Evolutionary conservation across 129 eudicot genomes (phyloP), one percentile per base, ranked within the genome.

Genomic region (Pittosporum tobira): DNA sequence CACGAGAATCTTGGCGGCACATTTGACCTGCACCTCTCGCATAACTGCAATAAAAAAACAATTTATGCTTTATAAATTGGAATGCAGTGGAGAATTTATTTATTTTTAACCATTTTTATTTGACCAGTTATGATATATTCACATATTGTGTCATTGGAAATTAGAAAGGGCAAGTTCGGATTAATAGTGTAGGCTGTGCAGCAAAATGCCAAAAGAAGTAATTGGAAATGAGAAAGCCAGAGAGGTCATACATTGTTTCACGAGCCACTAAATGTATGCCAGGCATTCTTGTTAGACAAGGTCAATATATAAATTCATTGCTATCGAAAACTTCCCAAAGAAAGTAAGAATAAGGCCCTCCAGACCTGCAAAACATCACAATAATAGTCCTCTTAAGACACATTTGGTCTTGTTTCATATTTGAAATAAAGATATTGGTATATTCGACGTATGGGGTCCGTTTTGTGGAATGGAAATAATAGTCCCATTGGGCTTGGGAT

Each of bases 241-340:
- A 57, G 67, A 74, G 31, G 59, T 61, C 88, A 23, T 83, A 90
- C 95, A 81, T 69, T 73, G 84, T 77, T 72, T 86, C 94, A 57
- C 88, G 88, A 76, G 88, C 62, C 64, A 79, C 87, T 38, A 82
- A 77, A 71, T 94, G 94, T 82, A 82, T 80, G 82, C 95, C 97
- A 22, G 95, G 95, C 97, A 90, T 90, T 75, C 79, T 82, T 73
- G 51, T 78, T 71, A 71, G 26, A 64, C 65, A 63, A 63, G 61
- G 51, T 61, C 64, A 34, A 64, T 45, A 57, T 45, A 51, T 67
- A 54, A 49, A 58, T 66, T 52, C 83, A 78, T 75, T 69, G 73
- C 75, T 71, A 60, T 57, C 64, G 30, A 45, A 34, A 62, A 65
- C 59, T 52, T 44, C 49, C 34, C 43, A 51, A 61, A 27, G 69